Base-by-base conservation (phyloP, 148 eudicot species). In the Dysphania ambrosioides region DNA sequence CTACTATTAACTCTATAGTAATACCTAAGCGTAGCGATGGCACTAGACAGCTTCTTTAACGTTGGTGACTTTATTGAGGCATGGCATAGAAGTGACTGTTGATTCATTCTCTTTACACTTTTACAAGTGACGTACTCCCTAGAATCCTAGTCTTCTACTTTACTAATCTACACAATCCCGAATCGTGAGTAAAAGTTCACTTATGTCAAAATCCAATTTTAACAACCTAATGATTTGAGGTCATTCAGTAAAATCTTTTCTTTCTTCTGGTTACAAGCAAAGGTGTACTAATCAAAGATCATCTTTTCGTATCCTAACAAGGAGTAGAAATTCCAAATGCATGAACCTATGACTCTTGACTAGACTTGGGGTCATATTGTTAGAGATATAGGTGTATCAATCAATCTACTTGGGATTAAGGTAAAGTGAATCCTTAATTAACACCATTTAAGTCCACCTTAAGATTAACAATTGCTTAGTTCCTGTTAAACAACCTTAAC, bases 21-120 rank as follows among this genome's bases (percentile, higher is more conserved):
- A 36, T 36, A 65, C 61, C 41, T 36, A 75, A 49, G 51, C 21
- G 57, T 32, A 66, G 59, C 21, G 66, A 75, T 10, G 51, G 72
- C 70, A n/a, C 51, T 66, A 26, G 67, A 21, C 49, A 75, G 66
- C 19, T n/a, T 40, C 51, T 66, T 53, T 38, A 10, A 38, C 18
- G 19, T 23, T 38, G 44, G 68, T 4, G 1, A 27, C 44, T n/a
- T n/a, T n/a, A n/a, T n/a, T n/a, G n/a, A n/a, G n/a, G n/a, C n/a
- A n/a, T n/a, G n/a, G n/a, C n/a, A n/a, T n/a, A n/a, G n/a, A n/a
- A n/a, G n/a, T n/a, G n/a, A n/a, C n/a, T n/a, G n/a, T n/a, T n/a
- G n/a, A n/a, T n/a, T n/a, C n/a, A n/a, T n/a, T n/a, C n/a, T n/a
- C 16, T 36, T 23, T 66, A 64, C 31, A 66, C 18, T 38, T n/a